Evolutionary conservation across 2,329 filamentous ascomycete genomes (phyloP).

Genomic region (Stagonosporopsis chrysanthemi): DNA sequence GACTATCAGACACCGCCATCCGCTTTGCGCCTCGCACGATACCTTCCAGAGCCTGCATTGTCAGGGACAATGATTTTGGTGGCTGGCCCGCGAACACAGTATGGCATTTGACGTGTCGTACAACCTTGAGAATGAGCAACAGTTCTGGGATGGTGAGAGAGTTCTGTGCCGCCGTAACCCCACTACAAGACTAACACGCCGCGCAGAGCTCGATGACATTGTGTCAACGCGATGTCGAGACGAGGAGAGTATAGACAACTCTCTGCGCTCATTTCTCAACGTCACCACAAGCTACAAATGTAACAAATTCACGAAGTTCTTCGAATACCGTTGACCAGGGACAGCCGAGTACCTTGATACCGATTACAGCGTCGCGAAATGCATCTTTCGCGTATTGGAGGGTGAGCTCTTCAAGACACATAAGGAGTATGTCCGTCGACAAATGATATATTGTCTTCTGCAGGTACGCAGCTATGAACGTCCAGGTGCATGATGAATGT

Average conservation of each 20-base stretch:
- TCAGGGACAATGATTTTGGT: slow-evolving; percentile 48
- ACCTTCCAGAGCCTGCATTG: slow-evolving; percentile 30
- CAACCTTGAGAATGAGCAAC: slow-evolving; percentile 78
- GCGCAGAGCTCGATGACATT: slow-evolving; percentile 71
- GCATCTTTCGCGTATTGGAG: slow-evolving; percentile 78
- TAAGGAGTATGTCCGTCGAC: slow-evolving; percentile 85
- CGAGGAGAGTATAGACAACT: slow-evolving; percentile 79
- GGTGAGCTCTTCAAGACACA: slow-evolving; percentile 78
- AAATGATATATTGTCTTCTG: slow-evolving; percentile 89
- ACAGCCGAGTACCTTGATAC: slow-evolving; percentile 74
- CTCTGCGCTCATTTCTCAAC: slow-evolving; percentile 81
- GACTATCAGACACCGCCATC: slow-evolving; percentile 32
- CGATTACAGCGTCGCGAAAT: slow-evolving; percentile 81
- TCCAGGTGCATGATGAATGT: not conserved
- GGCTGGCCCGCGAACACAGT: slow-evolving; percentile 47
- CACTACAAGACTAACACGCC: slow-evolving; percentile 34
- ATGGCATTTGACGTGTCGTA: slow-evolving; percentile 75
- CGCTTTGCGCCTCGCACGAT: slow-evolving; percentile 29
- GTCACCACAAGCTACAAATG: slow-evolving; percentile 77
- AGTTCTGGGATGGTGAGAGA: slow-evolving; percentile 84
- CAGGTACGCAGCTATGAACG: slow-evolving; percentile 56
- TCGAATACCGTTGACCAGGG: slow-evolving; percentile 31
- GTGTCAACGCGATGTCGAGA: slow-evolving; percentile 65
- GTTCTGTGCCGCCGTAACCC: slow-evolving; percentile 32
- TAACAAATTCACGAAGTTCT: slow-evolving; percentile 39